Evolutionary conservation across 371 early-diverging fungal genomes (phyloP).

Genomic region (Apophysomyces trapeziformis): DNA sequence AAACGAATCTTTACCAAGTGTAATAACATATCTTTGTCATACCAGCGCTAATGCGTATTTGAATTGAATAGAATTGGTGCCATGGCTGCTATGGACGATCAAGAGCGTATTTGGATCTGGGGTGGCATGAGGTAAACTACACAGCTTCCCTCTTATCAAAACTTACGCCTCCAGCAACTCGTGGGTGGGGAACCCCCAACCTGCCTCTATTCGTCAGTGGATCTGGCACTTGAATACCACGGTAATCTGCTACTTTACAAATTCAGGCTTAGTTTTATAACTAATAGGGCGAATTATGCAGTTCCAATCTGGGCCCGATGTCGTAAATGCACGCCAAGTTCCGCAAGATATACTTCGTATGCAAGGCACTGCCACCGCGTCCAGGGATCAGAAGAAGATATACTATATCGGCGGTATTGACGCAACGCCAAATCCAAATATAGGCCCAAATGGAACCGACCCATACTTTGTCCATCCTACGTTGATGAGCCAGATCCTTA

Average conservation of each 20-base stretch:
- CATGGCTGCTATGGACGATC: slow-evolving; percentile 13
- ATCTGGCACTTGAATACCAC: too few relatives aligned
- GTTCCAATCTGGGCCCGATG: too few relatives aligned
- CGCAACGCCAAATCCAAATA: not conserved
- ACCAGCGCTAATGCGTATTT: not conserved
- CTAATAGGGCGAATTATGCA: too few relatives aligned
- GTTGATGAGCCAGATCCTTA: slow-evolving; percentile 18
- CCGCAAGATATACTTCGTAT: slow-evolving; percentile 1
- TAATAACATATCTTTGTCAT: not conserved
- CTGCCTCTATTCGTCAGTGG: too few relatives aligned
- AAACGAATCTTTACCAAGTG: not conserved
- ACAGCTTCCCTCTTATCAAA: not conserved
- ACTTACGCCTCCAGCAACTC: too few relatives aligned
- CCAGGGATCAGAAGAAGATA: slow-evolving; percentile 13
- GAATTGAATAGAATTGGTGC: slow-evolving; percentile 9
- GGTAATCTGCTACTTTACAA: too few relatives aligned
- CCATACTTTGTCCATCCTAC: not conserved
- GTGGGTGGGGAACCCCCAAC: too few relatives aligned
- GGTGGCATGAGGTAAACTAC: slow-evolving; percentile 19
- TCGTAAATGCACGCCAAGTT: not conserved
- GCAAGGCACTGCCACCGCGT: slow-evolving; percentile 17
- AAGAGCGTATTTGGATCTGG: slow-evolving; percentile 19
- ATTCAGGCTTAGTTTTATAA: too few relatives aligned
- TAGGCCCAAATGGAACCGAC: not conserved
- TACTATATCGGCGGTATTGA: slow-evolving; percentile 25